Evolutionary conservation across 2,329 filamentous ascomycete genomes (phyloP), one percentile per base, ranked within the genome.

Genomic region (Xylaria sp.): DNA sequence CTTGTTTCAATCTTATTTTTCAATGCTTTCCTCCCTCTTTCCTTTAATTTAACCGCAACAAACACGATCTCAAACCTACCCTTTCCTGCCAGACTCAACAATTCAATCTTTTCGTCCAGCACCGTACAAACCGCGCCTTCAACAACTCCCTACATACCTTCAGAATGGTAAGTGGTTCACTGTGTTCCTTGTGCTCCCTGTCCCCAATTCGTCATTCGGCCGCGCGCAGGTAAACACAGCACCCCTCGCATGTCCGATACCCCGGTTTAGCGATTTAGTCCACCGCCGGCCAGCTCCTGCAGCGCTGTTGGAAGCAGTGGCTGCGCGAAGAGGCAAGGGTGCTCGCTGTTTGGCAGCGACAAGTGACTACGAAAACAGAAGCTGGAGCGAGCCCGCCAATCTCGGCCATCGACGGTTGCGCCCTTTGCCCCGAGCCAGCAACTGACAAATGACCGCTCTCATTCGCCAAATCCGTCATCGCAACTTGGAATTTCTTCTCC

Each of bases 231-330:
- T 76, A 74, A 76, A 76, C 72, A 76, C 66, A 73, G 70, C 69
- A 55, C 73, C 75, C 74, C 74, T 76, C 74, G 64, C 67, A 76
- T 68, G 71, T 73, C 75, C 73, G 69, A 74, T 71, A 73, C 73
- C 74, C 73, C 65, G 64, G 74, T 75, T 77, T 78, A 78, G 77
- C 65, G 64, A 73, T 75, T 76, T 78, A 78, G 77, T 69, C 74
- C 70, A 48, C 63, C 69, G 70, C 37, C 34, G 1, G 66, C 57
- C 41, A 59, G 66, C 63, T 66, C 72, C 61, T 63, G 25, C 37
- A 37, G 57, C 55, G 69, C 66, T 63, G 69, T 57, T 56, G 46
- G 41, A 23, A 58, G 51, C 23, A 31, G 70, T 68, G 72, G 73
- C 73, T 73, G 31, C 31, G 73, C 72, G 68, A 75, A 67, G 68